Conservation (phyloP, 2,329 filamentous ascomycete species). For the Pestalotiopsis sp. region DNA sequence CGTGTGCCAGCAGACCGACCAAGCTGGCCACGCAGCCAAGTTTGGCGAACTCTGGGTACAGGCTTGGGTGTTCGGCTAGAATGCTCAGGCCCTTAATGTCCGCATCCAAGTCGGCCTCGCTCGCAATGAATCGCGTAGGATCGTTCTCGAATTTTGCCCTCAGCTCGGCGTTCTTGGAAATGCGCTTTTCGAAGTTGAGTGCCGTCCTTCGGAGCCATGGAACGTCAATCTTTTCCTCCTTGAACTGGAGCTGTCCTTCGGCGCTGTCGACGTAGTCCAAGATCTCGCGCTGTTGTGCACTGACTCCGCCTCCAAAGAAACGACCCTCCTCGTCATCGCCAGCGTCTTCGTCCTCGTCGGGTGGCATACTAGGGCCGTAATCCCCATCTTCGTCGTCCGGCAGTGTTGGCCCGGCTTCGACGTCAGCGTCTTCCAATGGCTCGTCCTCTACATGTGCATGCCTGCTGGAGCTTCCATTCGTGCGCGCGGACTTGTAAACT, state of each 20-base stretch:
- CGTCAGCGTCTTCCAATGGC: conserved; percentile 38
- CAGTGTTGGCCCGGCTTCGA: conserved; percentile 53
- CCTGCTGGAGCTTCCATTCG: conserved; percentile 46
- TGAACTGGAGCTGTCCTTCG: conserved; percentile 37
- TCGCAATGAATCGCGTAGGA: conserved; percentile 34
- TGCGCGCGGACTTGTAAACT: conserved; percentile 65
- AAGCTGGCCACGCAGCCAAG: conserved; percentile 54
- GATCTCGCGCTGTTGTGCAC: conserved; percentile 76
- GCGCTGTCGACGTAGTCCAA: conserved; percentile 79
- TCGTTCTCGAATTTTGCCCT: conserved; percentile 56
- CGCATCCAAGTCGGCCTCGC: conserved; percentile 82
- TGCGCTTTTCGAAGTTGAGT: conserved; percentile 85
- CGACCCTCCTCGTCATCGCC: conserved; percentile 86
- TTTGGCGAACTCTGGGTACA: conserved; percentile 33
- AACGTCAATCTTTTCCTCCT: conserved; percentile 74
- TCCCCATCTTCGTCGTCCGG: conserved; percentile 49
- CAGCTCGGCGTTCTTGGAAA: conserved; percentile 87
- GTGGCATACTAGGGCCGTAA: conserved; percentile 50
- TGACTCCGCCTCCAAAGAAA: conserved; percentile 93
- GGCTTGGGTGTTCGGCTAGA: conserved; percentile 80
- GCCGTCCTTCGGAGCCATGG: conserved; percentile 83
- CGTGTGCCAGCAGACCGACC: conserved; percentile 83
- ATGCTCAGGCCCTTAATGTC: conserved; percentile 87
- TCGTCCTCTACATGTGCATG: conserved; percentile 49
- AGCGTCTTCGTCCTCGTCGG: conserved; percentile 50